phyloP scores from a whole-genome alignment of 345 rosid species.

The Euphorbia tirucalli region DNA sequence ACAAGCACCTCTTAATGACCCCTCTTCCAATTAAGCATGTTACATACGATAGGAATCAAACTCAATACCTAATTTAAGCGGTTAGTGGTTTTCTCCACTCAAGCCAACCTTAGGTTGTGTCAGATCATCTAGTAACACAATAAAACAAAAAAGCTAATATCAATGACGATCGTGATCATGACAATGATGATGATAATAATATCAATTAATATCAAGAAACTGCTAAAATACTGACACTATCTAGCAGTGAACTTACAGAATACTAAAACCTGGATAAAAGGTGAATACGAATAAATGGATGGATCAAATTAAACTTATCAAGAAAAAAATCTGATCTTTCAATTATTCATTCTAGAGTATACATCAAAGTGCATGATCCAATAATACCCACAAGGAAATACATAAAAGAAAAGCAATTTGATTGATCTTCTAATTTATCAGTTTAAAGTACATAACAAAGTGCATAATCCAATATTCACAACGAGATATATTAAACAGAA shows the following conservation, averaged over 20 bases:
- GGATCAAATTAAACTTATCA: background rate
- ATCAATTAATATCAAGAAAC: background rate
- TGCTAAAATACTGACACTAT: background rate
- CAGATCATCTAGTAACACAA: background rate
- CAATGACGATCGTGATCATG: background rate
- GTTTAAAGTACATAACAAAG: no score
- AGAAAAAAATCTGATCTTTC: background rate
- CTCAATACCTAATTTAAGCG: background rate
- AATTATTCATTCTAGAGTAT: no score
- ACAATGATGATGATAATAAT: background rate
- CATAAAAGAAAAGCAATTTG: background rate
- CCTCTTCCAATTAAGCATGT: background rate
- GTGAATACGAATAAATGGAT: background rate
- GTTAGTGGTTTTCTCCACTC: no score
- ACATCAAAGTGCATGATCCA: no score
- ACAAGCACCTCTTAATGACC: no score
- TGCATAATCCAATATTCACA: background rate
- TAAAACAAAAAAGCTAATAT: background rate
- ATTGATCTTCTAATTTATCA: background rate
- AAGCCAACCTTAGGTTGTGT: background rate
- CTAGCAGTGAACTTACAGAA: no score
- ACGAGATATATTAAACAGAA: conserved; percentile 2
- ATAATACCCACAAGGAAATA: background rate
- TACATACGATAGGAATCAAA: background rate
- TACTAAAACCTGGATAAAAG: background rate